Evolutionary conservation across 805 yeast species (phyloP), one percentile per base, ranked within the genome.

Genomic region (Starmera amethionina): DNA sequence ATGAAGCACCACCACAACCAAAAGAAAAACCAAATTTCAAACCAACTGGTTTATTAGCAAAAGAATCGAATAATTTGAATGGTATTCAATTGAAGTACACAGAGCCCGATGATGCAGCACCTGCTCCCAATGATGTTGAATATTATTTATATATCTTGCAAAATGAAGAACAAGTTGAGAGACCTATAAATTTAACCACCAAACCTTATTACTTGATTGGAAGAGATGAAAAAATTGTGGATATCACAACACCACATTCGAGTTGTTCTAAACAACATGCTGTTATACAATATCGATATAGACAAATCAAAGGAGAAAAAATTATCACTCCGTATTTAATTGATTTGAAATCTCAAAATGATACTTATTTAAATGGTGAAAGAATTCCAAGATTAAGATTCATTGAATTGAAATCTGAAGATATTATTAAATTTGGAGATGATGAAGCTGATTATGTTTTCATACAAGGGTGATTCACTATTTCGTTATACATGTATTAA

Each of bases 191-290:
- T 4, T 46, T 67, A 30, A 50, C 47, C 32, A 48, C 42, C 1
- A 60, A 53, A 31, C 55, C 60, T 16, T 49, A 38, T 27, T 60
- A 55, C 35, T 44, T 67, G 11, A 45, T 69, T 7, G 75, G 75
- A 0, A 48, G 73, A 31, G 62, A 55, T 32, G 48, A 40, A 6
- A 49, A 51, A 25, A 50, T 67, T 1, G 67, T 62, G 13, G 69
- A 69, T 45, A 55, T 68, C 3, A 46, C 48, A 25, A 54, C 67
- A 1, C 59, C 58, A 7, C 60, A 62, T 36, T 59, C 55, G 25
- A 52, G 63, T 1, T 63, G 69, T 39, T 67, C 73, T 0, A 64
- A 64, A 37, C 74, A 72, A 46, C 77, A 72, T 47, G 74, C 75
- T 16, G 76, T 60, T 0, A 55, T 72, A 8, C 77, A 72, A 44